These are phyloP conservation scores for Penicillium oxalicum DNA, from an alignment of 2,329 filamentous ascomycete species.

Conservation along the genomic window DNA sequence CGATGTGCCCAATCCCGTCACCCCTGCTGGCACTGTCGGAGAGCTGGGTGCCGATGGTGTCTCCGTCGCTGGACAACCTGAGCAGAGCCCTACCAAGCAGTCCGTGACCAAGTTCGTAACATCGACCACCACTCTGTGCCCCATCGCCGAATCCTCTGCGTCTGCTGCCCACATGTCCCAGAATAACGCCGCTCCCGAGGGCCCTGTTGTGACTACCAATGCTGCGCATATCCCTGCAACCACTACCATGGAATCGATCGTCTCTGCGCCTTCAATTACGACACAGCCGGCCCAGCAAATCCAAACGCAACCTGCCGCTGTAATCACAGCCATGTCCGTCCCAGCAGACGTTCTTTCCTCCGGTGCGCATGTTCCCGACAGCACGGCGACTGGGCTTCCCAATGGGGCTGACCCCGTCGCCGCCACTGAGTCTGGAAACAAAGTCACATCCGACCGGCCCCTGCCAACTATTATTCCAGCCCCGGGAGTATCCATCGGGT, in stretches of 20 bases:
- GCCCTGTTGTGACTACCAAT: background rate
- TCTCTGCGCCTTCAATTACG: background rate
- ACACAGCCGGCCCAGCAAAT: background rate
- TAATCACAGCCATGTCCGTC: background rate
- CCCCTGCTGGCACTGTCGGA: background rate
- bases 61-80: background rate
- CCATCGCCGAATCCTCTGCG: background rate
- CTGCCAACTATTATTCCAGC: slow-evolving; percentile 4
- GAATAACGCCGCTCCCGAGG: background rate
- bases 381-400: background rate
- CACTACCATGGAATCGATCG: background rate
- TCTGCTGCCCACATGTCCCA: background rate
- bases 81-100: background rate
- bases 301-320: background rate
- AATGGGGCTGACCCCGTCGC: background rate
- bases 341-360: background rate
- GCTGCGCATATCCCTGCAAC: background rate
- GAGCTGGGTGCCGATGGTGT: background rate
- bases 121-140: slow-evolving; percentile 2
- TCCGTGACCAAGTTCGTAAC: slow-evolving; percentile 2
- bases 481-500: background rate
- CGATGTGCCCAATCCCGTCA: background rate
- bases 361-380: background rate
- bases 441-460: background rate
- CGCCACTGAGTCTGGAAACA: background rate